These are phyloP conservation scores for Microsporum ferrugineum DNA, from an alignment of 2,329 filamentous ascomycete species.

Conservation along the genomic window DNA sequence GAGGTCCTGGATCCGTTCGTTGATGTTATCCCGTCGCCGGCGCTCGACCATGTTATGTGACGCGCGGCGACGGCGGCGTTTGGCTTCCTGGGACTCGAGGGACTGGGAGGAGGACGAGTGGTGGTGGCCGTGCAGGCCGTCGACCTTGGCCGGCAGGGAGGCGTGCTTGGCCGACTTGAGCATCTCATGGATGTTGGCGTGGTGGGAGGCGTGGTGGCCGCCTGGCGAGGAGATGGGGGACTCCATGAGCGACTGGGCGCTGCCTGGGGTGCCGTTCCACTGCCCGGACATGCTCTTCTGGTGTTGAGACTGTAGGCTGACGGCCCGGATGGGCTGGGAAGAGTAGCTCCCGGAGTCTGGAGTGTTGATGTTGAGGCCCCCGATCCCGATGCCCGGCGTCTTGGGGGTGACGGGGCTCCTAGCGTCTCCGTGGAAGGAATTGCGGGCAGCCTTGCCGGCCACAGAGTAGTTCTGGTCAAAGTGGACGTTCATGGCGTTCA, in stretches of 20 bases:
- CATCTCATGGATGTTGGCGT: constrained; percentile 75
- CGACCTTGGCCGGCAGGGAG: constrained; percentile 80
- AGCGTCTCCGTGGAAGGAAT: constrained; percentile 35
- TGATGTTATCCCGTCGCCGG: constrained; percentile 91
- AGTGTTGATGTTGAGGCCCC: constrained; percentile 58
- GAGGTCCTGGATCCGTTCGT: constrained; percentile 93
- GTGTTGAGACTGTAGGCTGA: constrained; percentile 46
- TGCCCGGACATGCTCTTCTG: constrained; percentile 78
- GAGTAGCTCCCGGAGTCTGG: constrained; percentile 62
- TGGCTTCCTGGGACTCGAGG: constrained; percentile 79
- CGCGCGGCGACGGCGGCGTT: constrained; percentile 78
- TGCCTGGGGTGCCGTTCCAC: constrained; percentile 80
- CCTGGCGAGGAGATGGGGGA: constrained; percentile 77
- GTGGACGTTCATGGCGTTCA: constrained; percentile 30
- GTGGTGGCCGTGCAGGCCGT: constrained; percentile 38
- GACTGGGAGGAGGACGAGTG: constrained; percentile 32
- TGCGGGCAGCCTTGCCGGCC: neutral
- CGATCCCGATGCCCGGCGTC: constrained; percentile 54
- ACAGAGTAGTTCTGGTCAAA: constrained; percentile 43
- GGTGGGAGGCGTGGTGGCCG: constrained; percentile 34
- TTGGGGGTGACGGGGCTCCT: constrained; percentile 78
- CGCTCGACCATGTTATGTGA: constrained; percentile 96
- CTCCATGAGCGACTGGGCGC: constrained; percentile 73
- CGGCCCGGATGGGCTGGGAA: constrained; percentile 65
- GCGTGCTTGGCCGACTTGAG: constrained; percentile 71